phyloP scores from a whole-genome alignment of 116 monocot species.

The Posidonia oceanica region DNA sequence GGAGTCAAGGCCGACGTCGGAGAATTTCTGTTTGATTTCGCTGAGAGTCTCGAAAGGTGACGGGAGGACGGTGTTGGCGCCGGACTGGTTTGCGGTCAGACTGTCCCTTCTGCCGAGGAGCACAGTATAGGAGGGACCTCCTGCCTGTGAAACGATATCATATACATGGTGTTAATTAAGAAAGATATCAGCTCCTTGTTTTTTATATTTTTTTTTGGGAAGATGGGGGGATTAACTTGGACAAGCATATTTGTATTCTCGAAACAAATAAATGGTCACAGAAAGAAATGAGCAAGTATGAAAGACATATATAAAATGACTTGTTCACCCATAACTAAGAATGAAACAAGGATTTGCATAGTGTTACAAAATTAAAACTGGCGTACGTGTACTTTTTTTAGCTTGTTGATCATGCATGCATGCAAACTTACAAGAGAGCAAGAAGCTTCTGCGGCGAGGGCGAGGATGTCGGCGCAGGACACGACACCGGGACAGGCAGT shows the following conservation, averaged over 20 bases:
- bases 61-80: conserved; percentile 23
- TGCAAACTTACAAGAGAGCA: neutral
- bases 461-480: conserved; percentile 68
- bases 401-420: no score
- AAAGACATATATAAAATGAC: no score
- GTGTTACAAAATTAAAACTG: no score
- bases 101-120: conserved; percentile 42
- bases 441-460: conserved; percentile 51
- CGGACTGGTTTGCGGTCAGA: conserved; percentile 26
- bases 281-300: neutral
- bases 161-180: neutral
- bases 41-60: conserved; percentile 22
- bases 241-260: no score
- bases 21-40: conserved; percentile 29
- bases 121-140: conserved; percentile 39
- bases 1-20: conserved; percentile 23
- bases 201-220: no score
- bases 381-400: no score
- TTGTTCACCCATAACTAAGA: no score
- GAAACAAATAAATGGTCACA: neutral
- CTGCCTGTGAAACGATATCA: conserved; percentile 14
- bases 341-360: no score
- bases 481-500: conserved; percentile 43
- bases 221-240: no score
- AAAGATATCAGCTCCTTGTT: no score